Percentiles rank a stretch among this genome's conserved stretches.
phyloP scores from a whole-genome alignment of 1,284 basidiomycete species.

The Waitea zeae region DNA sequence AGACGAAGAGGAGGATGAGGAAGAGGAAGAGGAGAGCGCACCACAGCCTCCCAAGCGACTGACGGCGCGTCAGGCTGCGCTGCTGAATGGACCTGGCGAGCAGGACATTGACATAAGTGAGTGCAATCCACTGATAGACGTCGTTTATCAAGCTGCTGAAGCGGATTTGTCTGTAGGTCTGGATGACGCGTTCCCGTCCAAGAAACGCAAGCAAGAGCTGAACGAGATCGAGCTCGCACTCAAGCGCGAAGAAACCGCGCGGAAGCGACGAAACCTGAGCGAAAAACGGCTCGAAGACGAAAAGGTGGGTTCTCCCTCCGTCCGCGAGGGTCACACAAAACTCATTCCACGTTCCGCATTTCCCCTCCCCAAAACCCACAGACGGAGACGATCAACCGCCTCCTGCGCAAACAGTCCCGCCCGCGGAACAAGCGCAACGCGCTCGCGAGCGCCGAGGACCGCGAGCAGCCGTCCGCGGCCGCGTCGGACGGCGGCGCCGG shows the following conservation, averaged over 20 bases:
- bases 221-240: slow-evolving; percentile 74
- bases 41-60: slow-evolving; percentile 25
- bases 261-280: slow-evolving; percentile 70
- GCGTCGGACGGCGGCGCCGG: slow-evolving; percentile 14
- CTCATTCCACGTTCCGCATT: slow-evolving; percentile 1
- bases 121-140: slow-evolving; percentile 7
- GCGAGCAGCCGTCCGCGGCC: slow-evolving; percentile 15
- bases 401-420: slow-evolving; percentile 76
- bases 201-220: slow-evolving; percentile 62
- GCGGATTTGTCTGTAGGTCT: slow-evolving; percentile 6
- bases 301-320: slow-evolving; percentile 35
- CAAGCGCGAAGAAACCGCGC: slow-evolving; percentile 70
- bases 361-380: too few relatives aligned
- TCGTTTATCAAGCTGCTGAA: background rate
- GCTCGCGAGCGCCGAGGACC: slow-evolving; percentile 27
- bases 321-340: background rate
- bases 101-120: slow-evolving; percentile 45
- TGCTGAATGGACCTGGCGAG: slow-evolving; percentile 46
- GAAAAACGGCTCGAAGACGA: slow-evolving; percentile 90
- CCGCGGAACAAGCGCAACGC: slow-evolving; percentile 47
- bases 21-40: slow-evolving; percentile 19
- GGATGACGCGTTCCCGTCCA: too few relatives aligned
- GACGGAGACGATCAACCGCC: slow-evolving; percentile 80
- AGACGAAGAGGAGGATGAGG: slow-evolving; percentile 34
- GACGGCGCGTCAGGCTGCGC: slow-evolving; percentile 57